These are phyloP conservation scores for Haberlea rhodopensis DNA, from an alignment of 257 asterid species.

Conservation along the genomic window DNA sequence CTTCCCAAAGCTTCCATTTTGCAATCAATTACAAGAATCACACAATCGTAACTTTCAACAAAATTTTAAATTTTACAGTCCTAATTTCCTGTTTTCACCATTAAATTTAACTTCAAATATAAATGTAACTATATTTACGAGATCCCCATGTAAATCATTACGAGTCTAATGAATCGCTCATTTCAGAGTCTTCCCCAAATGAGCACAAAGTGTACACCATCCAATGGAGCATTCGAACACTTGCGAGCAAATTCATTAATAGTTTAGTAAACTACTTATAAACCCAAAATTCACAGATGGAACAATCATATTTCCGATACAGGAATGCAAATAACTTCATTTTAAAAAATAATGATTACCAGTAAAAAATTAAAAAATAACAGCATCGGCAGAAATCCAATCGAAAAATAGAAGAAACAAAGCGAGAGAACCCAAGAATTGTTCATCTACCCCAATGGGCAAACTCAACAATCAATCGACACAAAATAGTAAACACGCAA, in stretches of 20 bases:
- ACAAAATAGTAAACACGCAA: not conserved
- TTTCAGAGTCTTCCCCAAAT: too few relatives aligned
- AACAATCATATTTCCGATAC: not conserved
- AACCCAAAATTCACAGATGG: not conserved
- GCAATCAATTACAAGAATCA: not conserved
- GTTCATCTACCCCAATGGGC: not conserved
- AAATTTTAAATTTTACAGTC: not conserved
- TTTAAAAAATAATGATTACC: not conserved
- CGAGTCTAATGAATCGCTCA: too few relatives aligned
- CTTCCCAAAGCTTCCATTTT: not conserved
- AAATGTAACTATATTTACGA: too few relatives aligned
- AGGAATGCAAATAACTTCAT: too few relatives aligned
- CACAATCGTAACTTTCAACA: not conserved
- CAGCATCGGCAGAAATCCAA: not conserved
- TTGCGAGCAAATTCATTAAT: not conserved
- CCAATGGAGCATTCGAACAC: not conserved
- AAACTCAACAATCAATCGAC: not conserved
- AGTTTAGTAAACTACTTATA: not conserved
- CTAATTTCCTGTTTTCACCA: not conserved
- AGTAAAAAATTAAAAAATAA: not conserved
- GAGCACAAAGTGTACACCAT: not conserved
- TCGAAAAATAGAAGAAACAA: not conserved
- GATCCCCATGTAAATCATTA: too few relatives aligned
- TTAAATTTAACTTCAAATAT: too few relatives aligned
- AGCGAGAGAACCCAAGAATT: not conserved